phyloP scores from a whole-genome alignment of 768 basidiomycete genomes.

The Trichaptum fuscoviolaceum region DNA sequence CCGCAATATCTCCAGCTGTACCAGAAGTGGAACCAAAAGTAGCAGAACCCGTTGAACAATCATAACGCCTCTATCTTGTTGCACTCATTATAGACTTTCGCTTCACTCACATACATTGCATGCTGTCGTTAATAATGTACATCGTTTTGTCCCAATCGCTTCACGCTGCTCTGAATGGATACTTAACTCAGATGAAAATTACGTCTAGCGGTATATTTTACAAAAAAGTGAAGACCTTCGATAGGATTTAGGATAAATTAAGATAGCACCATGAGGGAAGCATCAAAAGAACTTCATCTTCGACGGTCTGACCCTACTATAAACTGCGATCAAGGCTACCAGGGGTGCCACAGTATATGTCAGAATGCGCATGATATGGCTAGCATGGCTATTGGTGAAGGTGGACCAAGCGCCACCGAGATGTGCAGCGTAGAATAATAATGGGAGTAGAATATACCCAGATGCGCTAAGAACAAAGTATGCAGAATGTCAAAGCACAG shows the following conservation, averaged over 20 bases:
- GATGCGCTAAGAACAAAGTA: constrained; percentile 42
- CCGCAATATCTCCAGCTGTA: background rate
- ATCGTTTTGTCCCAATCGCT: background rate
- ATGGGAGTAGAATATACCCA: constrained; percentile 64
- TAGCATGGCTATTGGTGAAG: constrained; percentile 43
- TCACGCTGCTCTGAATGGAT: background rate
- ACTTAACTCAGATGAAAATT: background rate
- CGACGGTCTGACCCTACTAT: constrained; percentile 43
- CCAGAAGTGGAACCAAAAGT: constrained; percentile 4
- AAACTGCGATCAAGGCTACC: constrained; percentile 30
- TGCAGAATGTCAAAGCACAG: background rate
- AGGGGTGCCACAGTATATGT: constrained; percentile 54
- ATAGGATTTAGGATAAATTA: background rate
- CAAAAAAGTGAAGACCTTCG: constrained; percentile 2
- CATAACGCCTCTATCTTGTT: background rate
- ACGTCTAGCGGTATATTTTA: background rate
- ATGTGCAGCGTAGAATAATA: constrained; percentile 56
- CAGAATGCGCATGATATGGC: constrained; percentile 36
- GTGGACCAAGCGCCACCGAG: constrained; percentile 67
- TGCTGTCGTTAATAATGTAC: background rate
- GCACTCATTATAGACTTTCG: background rate
- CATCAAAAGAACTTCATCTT: constrained; percentile 58
- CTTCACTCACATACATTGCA: background rate
- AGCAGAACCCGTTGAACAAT: constrained; percentile 4
- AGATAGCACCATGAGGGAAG: constrained; percentile 4